Percentiles rank a stretch among this genome's conserved stretches.
Evolutionary conservation across 1,139 yeast genomes (phyloP).

Genomic region (Sugiyamaella novakii): DNA sequence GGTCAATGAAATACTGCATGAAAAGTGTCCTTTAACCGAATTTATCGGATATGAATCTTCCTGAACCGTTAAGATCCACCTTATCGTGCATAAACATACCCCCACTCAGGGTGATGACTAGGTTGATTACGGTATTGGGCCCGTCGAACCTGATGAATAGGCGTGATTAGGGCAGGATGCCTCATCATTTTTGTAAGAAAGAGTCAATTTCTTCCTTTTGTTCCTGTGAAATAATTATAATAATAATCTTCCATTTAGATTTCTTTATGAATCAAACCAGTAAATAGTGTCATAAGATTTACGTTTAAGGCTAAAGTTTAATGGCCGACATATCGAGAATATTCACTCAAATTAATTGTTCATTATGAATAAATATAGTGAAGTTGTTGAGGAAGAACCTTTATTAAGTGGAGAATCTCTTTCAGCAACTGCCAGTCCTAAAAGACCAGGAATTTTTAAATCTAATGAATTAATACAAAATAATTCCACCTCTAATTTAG

Average conservation of each 20-base stretch:
- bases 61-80: constrained; percentile 11
- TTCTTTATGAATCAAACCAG: too few relatives aligned
- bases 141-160: constrained; percentile 2
- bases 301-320: too few relatives aligned
- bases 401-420: background rate
- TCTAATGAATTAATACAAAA: background rate
- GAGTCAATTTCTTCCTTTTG: too few relatives aligned
- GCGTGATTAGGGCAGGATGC: background rate
- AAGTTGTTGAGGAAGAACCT: background rate
- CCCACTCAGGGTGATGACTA: constrained; percentile 7
- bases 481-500: background rate
- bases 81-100: constrained; percentile 12
- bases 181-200: too few relatives aligned
- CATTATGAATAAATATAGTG: background rate
- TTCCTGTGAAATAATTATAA: too few relatives aligned
- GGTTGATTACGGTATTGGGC: constrained; percentile 5
- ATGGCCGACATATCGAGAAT: too few relatives aligned
- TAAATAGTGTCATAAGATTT: too few relatives aligned
- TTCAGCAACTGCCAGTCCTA: constrained; percentile 1
- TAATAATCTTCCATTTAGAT: too few relatives aligned
- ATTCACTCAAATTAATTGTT: too few relatives aligned
- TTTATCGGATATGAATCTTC: constrained; percentile 6
- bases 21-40: constrained; percentile 12
- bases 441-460: constrained; percentile 4
- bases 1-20: too few relatives aligned